Conservation (phyloP, 352 stramenopile species). For the Globisporangium ultimum region DNA sequence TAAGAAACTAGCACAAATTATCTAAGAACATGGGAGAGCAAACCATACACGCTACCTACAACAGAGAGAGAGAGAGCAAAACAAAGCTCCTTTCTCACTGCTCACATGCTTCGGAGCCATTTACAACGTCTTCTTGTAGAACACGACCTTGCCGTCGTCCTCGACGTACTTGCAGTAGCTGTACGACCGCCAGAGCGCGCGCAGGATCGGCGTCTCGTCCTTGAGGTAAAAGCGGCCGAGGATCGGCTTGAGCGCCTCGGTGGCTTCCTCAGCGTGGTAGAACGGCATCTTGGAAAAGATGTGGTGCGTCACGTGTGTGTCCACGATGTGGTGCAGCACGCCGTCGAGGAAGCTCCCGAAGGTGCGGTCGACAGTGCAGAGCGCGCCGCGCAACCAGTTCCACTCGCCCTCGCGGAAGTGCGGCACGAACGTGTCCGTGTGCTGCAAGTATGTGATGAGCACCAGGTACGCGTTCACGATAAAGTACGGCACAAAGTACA, state of each 20-base stretch:
- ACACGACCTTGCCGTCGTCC: constrained; percentile 88
- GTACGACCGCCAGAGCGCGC: constrained; percentile 92
- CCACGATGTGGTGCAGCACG: constrained; percentile 97
- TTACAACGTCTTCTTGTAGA: constrained; percentile 82
- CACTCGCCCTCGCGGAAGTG: constrained; percentile 94
- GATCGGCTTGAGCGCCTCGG: constrained; percentile 89
- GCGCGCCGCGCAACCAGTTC: constrained; percentile 95
- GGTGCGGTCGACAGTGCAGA: constrained; percentile 97
- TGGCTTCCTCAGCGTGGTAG: constrained; percentile 97
- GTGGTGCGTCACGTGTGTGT: constrained; percentile 98
- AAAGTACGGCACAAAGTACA: constrained; percentile 96
- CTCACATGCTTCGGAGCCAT: background rate
- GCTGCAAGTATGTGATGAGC: constrained; percentile 97
- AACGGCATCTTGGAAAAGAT: constrained; percentile 99
- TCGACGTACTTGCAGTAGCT: constrained; percentile 95
- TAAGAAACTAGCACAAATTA: too few species aligned
- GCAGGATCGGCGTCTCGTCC: constrained; percentile 85
- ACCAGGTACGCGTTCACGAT: constrained; percentile 96
- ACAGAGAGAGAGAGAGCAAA: too few species aligned
- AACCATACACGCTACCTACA: too few species aligned
- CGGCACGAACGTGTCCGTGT: constrained; percentile 97
- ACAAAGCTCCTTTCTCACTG: too few species aligned
- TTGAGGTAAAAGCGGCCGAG: constrained; percentile 96
- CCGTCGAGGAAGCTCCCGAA: constrained; percentile 95
- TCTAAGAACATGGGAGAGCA: too few species aligned